A percentile compares a stretch with the other conserved stretches of the same genome.
Evolutionary conservation across 345 rosid species (phyloP).

Genomic region (Aegle marmelos): DNA sequence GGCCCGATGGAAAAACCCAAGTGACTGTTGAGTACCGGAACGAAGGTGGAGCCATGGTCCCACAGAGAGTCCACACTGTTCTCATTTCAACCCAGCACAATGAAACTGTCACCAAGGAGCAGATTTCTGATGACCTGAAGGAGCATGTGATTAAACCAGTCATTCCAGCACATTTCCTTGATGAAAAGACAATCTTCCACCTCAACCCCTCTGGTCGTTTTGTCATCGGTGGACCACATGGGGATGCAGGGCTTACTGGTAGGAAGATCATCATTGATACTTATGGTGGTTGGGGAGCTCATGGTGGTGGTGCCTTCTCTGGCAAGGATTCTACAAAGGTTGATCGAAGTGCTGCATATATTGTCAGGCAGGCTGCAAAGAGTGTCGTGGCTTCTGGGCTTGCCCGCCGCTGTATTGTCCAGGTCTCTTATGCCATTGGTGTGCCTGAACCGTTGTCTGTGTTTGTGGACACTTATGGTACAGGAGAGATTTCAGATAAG

Average conservation of each 20-base stretch:
- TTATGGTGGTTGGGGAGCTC: slow-evolving; percentile 33
- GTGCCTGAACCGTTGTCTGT: slow-evolving; percentile 27
- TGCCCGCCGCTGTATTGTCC: slow-evolving; percentile 29
- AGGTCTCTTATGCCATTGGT: slow-evolving; percentile 32
- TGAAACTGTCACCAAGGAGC: slow-evolving; percentile 20
- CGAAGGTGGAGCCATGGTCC: slow-evolving; percentile 33
- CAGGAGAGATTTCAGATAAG: slow-evolving; percentile 25
- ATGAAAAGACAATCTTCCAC: slow-evolving; percentile 30
- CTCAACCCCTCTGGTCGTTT: slow-evolving; percentile 32
- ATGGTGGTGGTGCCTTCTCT: slow-evolving; percentile 33
- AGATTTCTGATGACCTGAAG: slow-evolving; percentile 19
- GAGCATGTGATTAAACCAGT: slow-evolving; percentile 29
- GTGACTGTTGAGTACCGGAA: slow-evolving; percentile 29
- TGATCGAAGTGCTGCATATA: slow-evolving; percentile 30
- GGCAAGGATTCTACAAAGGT: slow-evolving; percentile 30
- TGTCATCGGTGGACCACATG: slow-evolving; percentile 31
- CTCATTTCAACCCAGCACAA: slow-evolving; percentile 29
- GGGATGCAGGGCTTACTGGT: slow-evolving; percentile 29
- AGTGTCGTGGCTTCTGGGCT: slow-evolving; percentile 36
- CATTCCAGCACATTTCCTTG: slow-evolving; percentile 24
- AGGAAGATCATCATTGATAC: slow-evolving; percentile 28
- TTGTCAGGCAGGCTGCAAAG: slow-evolving; percentile 30
- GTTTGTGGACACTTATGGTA: slow-evolving; percentile 25
- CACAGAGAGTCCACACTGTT: slow-evolving; percentile 24
- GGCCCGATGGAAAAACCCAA: slow-evolving; percentile 35